These are phyloP conservation scores for Penicillium sp. DNA, from an alignment of 2,329 filamentous ascomycete genomes.

Conservation along the genomic window DNA sequence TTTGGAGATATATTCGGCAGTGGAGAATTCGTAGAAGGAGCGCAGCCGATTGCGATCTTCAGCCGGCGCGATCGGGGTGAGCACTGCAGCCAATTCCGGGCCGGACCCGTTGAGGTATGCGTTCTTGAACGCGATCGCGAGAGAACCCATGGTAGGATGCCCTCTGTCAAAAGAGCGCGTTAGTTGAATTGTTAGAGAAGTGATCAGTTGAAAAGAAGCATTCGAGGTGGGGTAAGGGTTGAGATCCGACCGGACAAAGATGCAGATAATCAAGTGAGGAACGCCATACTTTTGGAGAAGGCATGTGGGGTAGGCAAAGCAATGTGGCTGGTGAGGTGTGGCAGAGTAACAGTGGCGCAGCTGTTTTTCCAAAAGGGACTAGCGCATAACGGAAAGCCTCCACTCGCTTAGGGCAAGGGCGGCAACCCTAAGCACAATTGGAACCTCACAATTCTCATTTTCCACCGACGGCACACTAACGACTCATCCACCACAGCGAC, in stretches of 20 bases:
- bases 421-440: conserved; percentile 44
- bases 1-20: conserved; percentile 61
- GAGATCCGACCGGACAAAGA: background rate
- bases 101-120: conserved; percentile 67
- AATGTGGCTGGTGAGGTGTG: conserved; percentile 13
- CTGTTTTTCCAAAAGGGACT: conserved; percentile 22
- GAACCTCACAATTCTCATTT: conserved; percentile 44
- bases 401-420: conserved; percentile 45
- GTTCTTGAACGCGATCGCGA: conserved; percentile 70
- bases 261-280: conserved; percentile 1
- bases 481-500: conserved; percentile 50
- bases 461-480: conserved; percentile 34
- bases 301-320: conserved; percentile 9
- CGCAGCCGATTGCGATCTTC: conserved; percentile 64
- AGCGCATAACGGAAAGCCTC: conserved; percentile 23
- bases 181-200: background rate
- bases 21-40: conserved; percentile 69
- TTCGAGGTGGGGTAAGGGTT: conserved; percentile 1
- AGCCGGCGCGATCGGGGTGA: conserved; percentile 67
- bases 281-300: conserved; percentile 9
- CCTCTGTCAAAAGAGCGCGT: background rate
- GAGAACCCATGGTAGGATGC: conserved; percentile 60
- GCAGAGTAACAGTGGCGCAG: background rate
- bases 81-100: conserved; percentile 68
- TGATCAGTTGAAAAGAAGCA: background rate